Evolutionary conservation across 1,139 yeast species (phyloP), one percentile per base, ranked within the genome.

Genomic region (Kodamaea alishanica): DNA sequence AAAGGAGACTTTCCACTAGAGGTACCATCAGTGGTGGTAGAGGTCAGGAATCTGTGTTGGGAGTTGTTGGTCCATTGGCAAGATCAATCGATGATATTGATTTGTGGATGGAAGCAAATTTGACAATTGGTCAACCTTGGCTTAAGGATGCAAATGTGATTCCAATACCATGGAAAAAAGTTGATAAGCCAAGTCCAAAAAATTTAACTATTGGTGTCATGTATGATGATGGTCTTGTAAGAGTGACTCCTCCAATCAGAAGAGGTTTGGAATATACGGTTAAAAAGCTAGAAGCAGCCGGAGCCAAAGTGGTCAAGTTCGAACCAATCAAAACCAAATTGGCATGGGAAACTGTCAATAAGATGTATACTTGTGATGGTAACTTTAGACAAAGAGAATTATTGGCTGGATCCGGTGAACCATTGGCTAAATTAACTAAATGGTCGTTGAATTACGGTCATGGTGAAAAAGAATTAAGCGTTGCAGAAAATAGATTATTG

Each of bases 121-220:
- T 81, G 42, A 77, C 77, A 50, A 67, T 67, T 22, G 87, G 87
- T 43, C 67, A 81, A 55, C 90, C 92, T 15, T 84, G 90, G 89
- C 65, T 70, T 33, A 61, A 62, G 35, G 94, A 85, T 58, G 75
- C 76, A 43, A 65, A 70, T 40, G 61, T 70, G 37, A 59, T 77
- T 36, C 80, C 77, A 38, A 54, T 80, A 44, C 84, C 83, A 20
- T 84, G 92, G 90, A 71, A 77, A 54, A 61, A 70, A 12, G 76
- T 75, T 4, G 65, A 63, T 6, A 54, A 58, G 12, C 67, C 80
- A 33, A 46, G 41, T 15, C 40, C 48, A 15, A 38, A 41, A 12
- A 43, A 39, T 22, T 45, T 68, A 35, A 68, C 69, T 7, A 58
- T 68, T 39, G 74, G 64, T 24, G 66, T 68, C 6, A 52, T 67